These are phyloP conservation scores for Trametes cinnabarina DNA, from an alignment of 768 basidiomycete genomes.

Conservation along the genomic window DNA sequence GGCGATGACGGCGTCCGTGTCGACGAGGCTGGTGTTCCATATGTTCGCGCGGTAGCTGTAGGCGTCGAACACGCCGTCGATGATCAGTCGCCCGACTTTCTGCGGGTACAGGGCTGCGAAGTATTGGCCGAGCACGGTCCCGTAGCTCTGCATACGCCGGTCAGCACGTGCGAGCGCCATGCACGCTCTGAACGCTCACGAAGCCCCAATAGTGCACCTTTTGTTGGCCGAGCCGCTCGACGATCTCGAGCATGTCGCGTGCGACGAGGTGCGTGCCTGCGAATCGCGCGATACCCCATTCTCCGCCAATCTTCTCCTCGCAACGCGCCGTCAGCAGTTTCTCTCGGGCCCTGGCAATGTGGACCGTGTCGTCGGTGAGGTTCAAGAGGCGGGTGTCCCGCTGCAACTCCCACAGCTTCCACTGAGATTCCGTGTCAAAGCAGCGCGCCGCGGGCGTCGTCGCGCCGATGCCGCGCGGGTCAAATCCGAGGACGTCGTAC, in stretches of 20 bases:
- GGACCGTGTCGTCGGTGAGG: constrained; percentile 8
- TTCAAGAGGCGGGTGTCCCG: constrained; percentile 9
- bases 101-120: constrained; percentile 34
- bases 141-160: constrained; percentile 15
- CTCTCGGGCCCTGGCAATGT: constrained; percentile 8
- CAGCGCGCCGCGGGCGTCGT: constrained; percentile 20
- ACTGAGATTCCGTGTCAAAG: constrained; percentile 10
- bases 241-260: constrained; percentile 33
- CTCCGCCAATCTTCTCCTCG: constrained; percentile 19
- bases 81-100: constrained; percentile 31
- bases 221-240: constrained; percentile 27
- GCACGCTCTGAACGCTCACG: background rate
- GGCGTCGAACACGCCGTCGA: constrained; percentile 32
- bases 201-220: constrained; percentile 34
- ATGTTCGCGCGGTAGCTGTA: constrained; percentile 20
- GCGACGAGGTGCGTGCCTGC: constrained; percentile 31
- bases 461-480: constrained; percentile 23
- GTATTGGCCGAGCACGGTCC: constrained; percentile 23
- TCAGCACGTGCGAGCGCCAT: background rate
- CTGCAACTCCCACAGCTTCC: constrained; percentile 15
- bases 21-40: constrained; percentile 26
- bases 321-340: constrained; percentile 4
- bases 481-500: constrained; percentile 22
- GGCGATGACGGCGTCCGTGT: constrained; percentile 24
- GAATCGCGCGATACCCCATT: constrained; percentile 21